Evolutionary conservation across 345 rosid species (phyloP).

Genomic region (Syzygium oleosum): DNA sequence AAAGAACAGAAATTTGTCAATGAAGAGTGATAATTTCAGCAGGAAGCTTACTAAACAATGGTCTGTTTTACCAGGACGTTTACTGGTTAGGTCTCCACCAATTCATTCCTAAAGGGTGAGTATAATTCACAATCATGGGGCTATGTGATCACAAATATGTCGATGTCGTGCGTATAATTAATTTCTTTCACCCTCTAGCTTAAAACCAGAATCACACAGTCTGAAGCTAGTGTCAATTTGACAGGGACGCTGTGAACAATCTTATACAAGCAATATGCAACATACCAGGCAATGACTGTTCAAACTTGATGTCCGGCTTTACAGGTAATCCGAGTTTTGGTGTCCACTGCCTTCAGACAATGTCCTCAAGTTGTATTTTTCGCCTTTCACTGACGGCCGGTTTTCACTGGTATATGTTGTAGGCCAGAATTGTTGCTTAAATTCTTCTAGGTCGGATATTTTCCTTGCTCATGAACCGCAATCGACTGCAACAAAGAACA

Average conservation of each 20-base stretch:
- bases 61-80: slow-evolving; percentile 12
- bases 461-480: slow-evolving; percentile 19
- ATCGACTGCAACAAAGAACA: slow-evolving; percentile 29
- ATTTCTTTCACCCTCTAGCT: background rate
- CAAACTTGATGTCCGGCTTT: slow-evolving; percentile 11
- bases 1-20: background rate
- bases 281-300: slow-evolving; percentile 10
- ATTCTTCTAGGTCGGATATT: slow-evolving; percentile 8
- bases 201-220: background rate
- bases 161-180: background rate
- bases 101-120: slow-evolving; percentile 30
- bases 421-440: slow-evolving; percentile 30
- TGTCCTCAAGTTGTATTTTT: background rate
- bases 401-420: background rate
- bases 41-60: background rate
- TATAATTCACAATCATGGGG: background rate
- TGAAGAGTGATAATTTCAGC: background rate
- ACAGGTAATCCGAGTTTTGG: slow-evolving; percentile 14
- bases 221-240: background rate
- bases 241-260: slow-evolving; percentile 16
- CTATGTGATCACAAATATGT: background rate
- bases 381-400: background rate
- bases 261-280: slow-evolving; percentile 15
- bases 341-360: background rate
- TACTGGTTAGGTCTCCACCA: slow-evolving; percentile 34